phyloP scores from a whole-genome alignment of 768 basidiomycete genomes.

The Basidioascus undulatus region DNA sequence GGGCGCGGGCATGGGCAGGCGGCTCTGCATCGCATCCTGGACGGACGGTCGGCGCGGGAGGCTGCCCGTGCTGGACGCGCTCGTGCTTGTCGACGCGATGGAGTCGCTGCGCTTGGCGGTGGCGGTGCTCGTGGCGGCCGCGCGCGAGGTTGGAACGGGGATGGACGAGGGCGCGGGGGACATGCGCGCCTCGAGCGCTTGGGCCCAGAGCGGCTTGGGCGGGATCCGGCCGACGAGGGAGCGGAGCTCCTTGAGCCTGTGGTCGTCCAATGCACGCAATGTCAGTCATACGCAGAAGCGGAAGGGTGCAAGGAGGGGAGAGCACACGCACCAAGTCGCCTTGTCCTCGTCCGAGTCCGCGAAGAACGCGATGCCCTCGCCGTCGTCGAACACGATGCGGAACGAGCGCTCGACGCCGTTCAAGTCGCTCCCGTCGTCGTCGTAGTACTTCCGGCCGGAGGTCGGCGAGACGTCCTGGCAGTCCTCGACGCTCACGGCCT shows the following conservation, averaged over 20 bases:
- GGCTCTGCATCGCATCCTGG: too few species aligned
- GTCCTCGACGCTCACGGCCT: conserved; percentile 53
- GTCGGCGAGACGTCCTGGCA: conserved; percentile 34
- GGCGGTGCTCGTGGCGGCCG: too few species aligned
- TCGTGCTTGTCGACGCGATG: too few species aligned
- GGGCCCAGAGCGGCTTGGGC: conserved; percentile 79
- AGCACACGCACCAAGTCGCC: conserved; percentile 22
- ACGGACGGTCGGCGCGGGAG: too few species aligned
- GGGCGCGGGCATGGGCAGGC: too few species aligned
- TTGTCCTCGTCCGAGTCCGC: conserved; percentile 18
- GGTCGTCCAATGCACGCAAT: background rate
- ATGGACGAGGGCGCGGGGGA: too few species aligned
- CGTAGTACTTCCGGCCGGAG: too few species aligned
- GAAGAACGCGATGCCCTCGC: conserved; percentile 16
- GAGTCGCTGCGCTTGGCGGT: too few species aligned
- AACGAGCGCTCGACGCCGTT: conserved; percentile 49
- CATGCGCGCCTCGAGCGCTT: too few species aligned
- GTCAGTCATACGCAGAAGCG: background rate
- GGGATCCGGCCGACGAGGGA: conserved; percentile 75
- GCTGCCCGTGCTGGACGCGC: too few species aligned
- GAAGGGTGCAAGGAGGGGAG: background rate
- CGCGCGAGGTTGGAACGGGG: too few species aligned
- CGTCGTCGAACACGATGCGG: conserved; percentile 15
- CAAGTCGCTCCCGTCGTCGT: conserved; percentile 35
- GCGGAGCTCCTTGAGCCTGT: conserved; percentile 61